These are phyloP conservation scores for Marchantia polymorpha DNA, from an alignment of 225 moss, liverwort and hornwort species.

Conservation along the genomic window DNA sequence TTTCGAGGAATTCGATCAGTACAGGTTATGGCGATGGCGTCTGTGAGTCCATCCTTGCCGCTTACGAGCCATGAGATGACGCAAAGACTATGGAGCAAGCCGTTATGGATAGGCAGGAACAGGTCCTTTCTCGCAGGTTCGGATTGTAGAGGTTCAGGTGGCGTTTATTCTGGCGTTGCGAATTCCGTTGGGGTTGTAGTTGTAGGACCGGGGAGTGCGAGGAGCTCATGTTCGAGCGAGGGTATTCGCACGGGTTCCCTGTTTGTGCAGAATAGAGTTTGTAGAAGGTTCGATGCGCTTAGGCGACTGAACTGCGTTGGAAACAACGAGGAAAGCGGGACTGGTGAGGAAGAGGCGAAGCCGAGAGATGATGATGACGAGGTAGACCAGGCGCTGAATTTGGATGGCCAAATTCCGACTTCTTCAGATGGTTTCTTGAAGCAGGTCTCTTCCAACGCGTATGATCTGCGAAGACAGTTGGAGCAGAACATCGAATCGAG, in stretches of 20 bases:
- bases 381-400: slow-evolving; percentile 41
- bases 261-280: slow-evolving; percentile 28
- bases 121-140: slow-evolving; percentile 19
- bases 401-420: slow-evolving; percentile 48
- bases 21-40: slow-evolving; percentile 28
- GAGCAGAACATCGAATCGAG: slow-evolving; percentile 53
- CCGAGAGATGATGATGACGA: slow-evolving; percentile 39
- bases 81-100: slow-evolving; percentile 31
- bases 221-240: slow-evolving; percentile 19
- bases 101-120: slow-evolving; percentile 33
- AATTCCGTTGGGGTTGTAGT: slow-evolving; percentile 24
- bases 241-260: slow-evolving; percentile 13
- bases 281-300: slow-evolving; percentile 17
- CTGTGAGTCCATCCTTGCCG: slow-evolving; percentile 17
- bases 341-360: slow-evolving; percentile 26
- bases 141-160: slow-evolving; percentile 8
- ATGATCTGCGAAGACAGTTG: slow-evolving; percentile 49
- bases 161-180: slow-evolving; percentile 1
- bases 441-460: slow-evolving; percentile 46
- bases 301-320: slow-evolving; percentile 32
- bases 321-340: slow-evolving; percentile 25
- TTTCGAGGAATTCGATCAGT: background rate
- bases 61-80: slow-evolving; percentile 26
- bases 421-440: slow-evolving; percentile 47
- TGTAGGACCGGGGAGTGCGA: slow-evolving; percentile 15